Conservation (phyloP, 2,329 filamentous ascomycete genomes). For the Elsinoe ampelina region DNA sequence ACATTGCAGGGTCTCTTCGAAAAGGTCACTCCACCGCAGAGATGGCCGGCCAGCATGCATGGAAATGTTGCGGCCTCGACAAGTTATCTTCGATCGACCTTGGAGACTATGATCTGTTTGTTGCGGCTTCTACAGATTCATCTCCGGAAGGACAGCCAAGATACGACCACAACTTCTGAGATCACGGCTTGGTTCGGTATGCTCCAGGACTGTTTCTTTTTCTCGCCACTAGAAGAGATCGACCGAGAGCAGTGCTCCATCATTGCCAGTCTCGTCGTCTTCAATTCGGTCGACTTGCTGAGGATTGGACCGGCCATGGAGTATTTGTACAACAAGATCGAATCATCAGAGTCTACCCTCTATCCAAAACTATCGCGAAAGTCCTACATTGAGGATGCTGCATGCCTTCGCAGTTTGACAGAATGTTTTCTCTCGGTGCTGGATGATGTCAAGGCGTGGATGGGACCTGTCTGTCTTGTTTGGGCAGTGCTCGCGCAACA, state of each 20-base stretch:
- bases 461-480: slow-evolving; percentile 65
- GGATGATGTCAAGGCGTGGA: slow-evolving; percentile 48
- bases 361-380: slow-evolving; percentile 26
- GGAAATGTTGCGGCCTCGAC: slow-evolving; percentile 49
- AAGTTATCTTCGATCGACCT: slow-evolving; percentile 52
- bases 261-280: slow-evolving; percentile 37
- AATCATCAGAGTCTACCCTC: slow-evolving; percentile 5
- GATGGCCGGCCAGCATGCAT: slow-evolving; percentile 40
- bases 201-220: slow-evolving; percentile 58
- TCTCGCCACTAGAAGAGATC: slow-evolving; percentile 46
- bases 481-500: slow-evolving; percentile 71
- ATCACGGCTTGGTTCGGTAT: slow-evolving; percentile 67
- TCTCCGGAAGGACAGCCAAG: slow-evolving; percentile 25
- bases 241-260: not conserved
- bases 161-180: slow-evolving; percentile 31
- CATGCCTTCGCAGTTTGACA: slow-evolving; percentile 64
- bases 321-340: slow-evolving; percentile 31
- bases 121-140: slow-evolving; percentile 45
- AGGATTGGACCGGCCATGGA: slow-evolving; percentile 55
- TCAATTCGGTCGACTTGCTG: slow-evolving; percentile 63
- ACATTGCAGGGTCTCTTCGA: slow-evolving; percentile 25
- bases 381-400: slow-evolving; percentile 59
- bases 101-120: slow-evolving; percentile 62
- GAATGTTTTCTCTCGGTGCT: slow-evolving; percentile 56
- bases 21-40: slow-evolving; percentile 30